Conservation (phyloP, 192 early-diverging fungal genomes). For the Rhizoclosmatium sp. region DNA sequence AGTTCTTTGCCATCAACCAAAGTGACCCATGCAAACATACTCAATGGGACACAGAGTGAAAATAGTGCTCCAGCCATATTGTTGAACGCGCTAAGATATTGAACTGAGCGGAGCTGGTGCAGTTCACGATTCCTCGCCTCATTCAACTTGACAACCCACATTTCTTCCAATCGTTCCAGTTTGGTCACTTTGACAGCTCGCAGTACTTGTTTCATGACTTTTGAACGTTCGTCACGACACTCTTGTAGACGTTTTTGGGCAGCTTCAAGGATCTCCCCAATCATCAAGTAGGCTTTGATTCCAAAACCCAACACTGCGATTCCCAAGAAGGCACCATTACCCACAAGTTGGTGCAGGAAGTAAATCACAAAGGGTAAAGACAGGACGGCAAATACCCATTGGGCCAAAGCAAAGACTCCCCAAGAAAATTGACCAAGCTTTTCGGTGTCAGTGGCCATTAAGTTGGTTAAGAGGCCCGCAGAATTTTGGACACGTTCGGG, state of each 20-base stretch:
- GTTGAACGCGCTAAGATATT: conserved; percentile 22
- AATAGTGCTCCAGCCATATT: conserved; percentile 15
- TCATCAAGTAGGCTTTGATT: not conserved
- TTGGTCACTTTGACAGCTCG: conserved; percentile 29
- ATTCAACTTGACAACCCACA: conserved; percentile 6
- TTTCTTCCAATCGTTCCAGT: conserved; percentile 23
- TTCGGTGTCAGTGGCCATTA: conserved; percentile 31
- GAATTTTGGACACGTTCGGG: not conserved
- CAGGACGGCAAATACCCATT: conserved; percentile 26
- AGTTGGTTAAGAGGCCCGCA: conserved; percentile 13
- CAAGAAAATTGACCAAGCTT: conserved; percentile 28
- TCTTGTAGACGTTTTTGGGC: conserved; percentile 32
- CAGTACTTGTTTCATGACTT: conserved; percentile 22
- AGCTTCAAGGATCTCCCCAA: not conserved
- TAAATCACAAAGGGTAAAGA: conserved; percentile 31
- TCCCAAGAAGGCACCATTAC: conserved; percentile 27
- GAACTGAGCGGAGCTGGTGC: conserved; percentile 14
- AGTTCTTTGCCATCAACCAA: conserved; percentile 24
- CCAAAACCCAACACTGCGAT: conserved; percentile 8
- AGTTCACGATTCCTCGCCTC: conserved; percentile 10
- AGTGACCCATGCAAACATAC: conserved; percentile 29
- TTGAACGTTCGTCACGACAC: conserved; percentile 9
- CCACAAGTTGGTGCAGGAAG: conserved; percentile 23
- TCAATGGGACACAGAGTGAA: conserved; percentile 15
- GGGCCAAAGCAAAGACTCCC: conserved; percentile 20